Percentiles rank a stretch among this genome's conserved stretches.
Conservation (phyloP, 1,139 yeast species). For the Lodderomyces theae region DNA sequence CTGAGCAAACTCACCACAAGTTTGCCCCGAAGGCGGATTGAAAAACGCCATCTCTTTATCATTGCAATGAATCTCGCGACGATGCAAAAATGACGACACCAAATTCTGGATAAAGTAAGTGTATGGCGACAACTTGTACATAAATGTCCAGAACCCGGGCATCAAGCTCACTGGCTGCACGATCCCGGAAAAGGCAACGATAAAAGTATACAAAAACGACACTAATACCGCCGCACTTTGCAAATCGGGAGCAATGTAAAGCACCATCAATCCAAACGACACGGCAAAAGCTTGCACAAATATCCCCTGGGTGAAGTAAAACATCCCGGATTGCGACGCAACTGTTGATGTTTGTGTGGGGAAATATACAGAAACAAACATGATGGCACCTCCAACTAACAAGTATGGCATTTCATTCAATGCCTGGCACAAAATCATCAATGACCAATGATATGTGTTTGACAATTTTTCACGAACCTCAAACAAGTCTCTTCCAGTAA, state of each 20-base stretch:
- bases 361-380: constrained; percentile 56
- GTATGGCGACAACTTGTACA: constrained; percentile 70
- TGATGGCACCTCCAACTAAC: constrained; percentile 48
- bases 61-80: constrained; percentile 54
- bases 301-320: constrained; percentile 48
- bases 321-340: constrained; percentile 54
- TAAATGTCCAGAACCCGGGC: constrained; percentile 67
- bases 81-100: constrained; percentile 51
- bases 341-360: constrained; percentile 50
- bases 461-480: constrained; percentile 66
- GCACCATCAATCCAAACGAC: constrained; percentile 51
- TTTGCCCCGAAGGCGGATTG: constrained; percentile 56
- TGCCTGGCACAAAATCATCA: constrained; percentile 50
- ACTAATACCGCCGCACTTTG: constrained; percentile 60
- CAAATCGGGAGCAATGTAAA: constrained; percentile 59
- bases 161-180: constrained; percentile 54
- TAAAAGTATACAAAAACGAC: constrained; percentile 51
- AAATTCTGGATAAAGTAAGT: constrained; percentile 65
- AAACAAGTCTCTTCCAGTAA: constrained; percentile 52
- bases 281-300: constrained; percentile 55
- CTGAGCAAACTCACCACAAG: constrained; percentile 55
- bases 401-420: constrained; percentile 58
- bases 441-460: constrained; percentile 65
- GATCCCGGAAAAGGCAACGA: constrained; percentile 62
- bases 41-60: constrained; percentile 48